phyloP scores from a whole-genome alignment of 331 rosid genomes.

The Ulmus americana region DNA sequence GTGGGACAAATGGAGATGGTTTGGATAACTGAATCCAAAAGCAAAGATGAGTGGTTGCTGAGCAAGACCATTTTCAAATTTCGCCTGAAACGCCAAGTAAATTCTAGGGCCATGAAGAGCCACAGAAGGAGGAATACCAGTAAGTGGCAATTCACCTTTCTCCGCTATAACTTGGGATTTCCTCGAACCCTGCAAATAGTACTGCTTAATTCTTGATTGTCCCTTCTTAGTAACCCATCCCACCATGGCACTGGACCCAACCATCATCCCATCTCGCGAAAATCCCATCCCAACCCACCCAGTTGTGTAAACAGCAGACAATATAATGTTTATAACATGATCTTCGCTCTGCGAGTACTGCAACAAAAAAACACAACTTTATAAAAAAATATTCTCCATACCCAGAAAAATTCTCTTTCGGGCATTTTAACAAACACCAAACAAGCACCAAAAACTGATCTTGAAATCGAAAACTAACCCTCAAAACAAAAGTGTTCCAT shows the following conservation, averaged over 20 bases:
- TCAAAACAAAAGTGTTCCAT: conserved; percentile 78
- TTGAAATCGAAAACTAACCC: conserved; percentile 41
- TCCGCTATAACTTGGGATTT: conserved; percentile 56
- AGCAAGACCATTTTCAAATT: conserved; percentile 41
- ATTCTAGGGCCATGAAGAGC: conserved; percentile 82
- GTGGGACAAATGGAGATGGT: conserved; percentile 47
- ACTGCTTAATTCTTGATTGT: conserved; percentile 70
- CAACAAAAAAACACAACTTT: conserved; percentile 2
- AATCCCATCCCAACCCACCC: conserved; percentile 98
- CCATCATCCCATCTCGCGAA: conserved; percentile 81
- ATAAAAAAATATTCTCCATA: neutral
- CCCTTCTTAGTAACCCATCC: conserved; percentile 88
- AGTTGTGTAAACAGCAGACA: conserved; percentile 78
- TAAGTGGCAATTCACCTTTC: conserved; percentile 92
- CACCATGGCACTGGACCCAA: conserved; percentile 95
- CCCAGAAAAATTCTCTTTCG: neutral
- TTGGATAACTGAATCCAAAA: conserved; percentile 51
- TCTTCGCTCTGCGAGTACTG: conserved; percentile 64
- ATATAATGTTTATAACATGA: conserved; percentile 57
- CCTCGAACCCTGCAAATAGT: conserved; percentile 64
- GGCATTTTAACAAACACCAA: neutral
- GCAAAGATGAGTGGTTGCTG: conserved; percentile 81
- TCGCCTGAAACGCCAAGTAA: conserved; percentile 82
- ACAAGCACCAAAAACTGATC: neutral
- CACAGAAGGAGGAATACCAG: conserved; percentile 67